Evolutionary conservation across 495 filamentous ascomycete species (phyloP), one percentile per base, ranked within the genome.

Genomic region (Neurospora terricola): DNA sequence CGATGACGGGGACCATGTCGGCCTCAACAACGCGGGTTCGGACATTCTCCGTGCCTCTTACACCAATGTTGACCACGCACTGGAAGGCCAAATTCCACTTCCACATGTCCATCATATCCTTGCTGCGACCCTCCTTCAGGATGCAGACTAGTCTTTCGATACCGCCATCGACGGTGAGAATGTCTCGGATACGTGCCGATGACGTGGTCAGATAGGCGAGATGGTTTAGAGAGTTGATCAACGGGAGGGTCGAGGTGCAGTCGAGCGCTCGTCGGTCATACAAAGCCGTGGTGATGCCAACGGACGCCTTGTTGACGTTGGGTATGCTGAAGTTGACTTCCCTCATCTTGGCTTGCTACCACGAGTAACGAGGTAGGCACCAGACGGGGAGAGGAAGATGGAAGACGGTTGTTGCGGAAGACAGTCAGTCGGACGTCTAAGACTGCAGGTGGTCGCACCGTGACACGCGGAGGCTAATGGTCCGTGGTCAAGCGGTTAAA

Each of bases 241-340:
- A 87, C 37, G 96, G 96, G 37, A 98, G 87, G 5, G 96, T 98
- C 27, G 96, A 99, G 74, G 96, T 98, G 85, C 96, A 99, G 81
- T 99, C 96, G 76, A 99, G 91, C 72, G 96, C 96, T 80, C 96
- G 90, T 74, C 96, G 93, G 82, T 99, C 96, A 81, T 99, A 99
- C 74, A 99, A 89, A 80, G 95, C 96, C 66, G 96, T 98, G 75
- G 96, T 98, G 86, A 99, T 99, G 77, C 96, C 95, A 80, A 99
- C 96, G 72, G 96, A 97, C 76, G 96, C 96, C 90, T 98, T 99
- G 86, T 99, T 99, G 88, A 96, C 94, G 88, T 96, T 97, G 42
- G 96, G 96, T 80, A 99, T 98, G 84, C 96, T 98, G 84, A 98
- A 99, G 82, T 99, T 99, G 85, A 97, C 94, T 89, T 99, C 96